Percentiles rank a stretch among this genome's conserved stretches.
These are phyloP conservation scores for Pilaira anomala DNA, from an alignment of 192 early-diverging fungal genomes.

Conservation along the genomic window DNA sequence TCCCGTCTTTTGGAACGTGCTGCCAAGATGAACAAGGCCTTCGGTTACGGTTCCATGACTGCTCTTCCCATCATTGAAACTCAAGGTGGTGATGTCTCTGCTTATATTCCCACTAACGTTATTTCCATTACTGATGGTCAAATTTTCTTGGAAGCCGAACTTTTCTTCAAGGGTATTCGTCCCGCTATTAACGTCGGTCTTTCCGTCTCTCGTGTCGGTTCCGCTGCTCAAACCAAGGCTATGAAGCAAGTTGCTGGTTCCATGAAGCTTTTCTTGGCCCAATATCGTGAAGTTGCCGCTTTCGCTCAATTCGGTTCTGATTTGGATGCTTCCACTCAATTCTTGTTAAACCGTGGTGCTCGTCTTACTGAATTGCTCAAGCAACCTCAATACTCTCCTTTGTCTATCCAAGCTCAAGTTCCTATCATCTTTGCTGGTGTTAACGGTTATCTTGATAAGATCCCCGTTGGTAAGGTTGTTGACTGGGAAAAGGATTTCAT, in stretches of 20 bases:
- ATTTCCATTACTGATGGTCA: slow-evolving; percentile 99
- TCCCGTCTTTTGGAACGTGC: slow-evolving; percentile 98
- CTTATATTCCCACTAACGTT: slow-evolving; percentile 99
- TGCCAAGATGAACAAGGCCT: slow-evolving; percentile 97
- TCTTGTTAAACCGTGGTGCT: slow-evolving; percentile 99
- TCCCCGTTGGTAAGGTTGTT: slow-evolving; percentile 89
- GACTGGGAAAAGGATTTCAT: slow-evolving; percentile 92
- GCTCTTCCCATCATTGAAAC: slow-evolving; percentile 99
- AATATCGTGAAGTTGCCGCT: slow-evolving; percentile 99
- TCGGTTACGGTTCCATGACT: slow-evolving; percentile 96
- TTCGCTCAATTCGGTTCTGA: slow-evolving; percentile 99
- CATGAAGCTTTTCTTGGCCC: slow-evolving; percentile 99
- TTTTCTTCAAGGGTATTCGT: slow-evolving; percentile 99
- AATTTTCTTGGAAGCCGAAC: slow-evolving; percentile 99
- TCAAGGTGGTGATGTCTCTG: slow-evolving; percentile 99
- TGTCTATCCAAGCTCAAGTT: slow-evolving; percentile 97
- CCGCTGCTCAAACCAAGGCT: slow-evolving; percentile 99
- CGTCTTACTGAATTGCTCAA: slow-evolving; percentile 99
- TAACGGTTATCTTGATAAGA: slow-evolving; percentile 99
- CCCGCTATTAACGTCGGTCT: slow-evolving; percentile 99
- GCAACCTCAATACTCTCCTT: slow-evolving; percentile 97
- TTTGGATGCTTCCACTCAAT: slow-evolving; percentile 99
- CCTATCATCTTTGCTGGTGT: slow-evolving; percentile 98
- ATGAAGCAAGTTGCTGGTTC: slow-evolving; percentile 99
- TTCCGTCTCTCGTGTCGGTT: slow-evolving; percentile 99